These are phyloP conservation scores for Miscanthus sacchariflorus DNA, from an alignment of 202 grass and related monocot genomes.

Conservation along the genomic window DNA sequence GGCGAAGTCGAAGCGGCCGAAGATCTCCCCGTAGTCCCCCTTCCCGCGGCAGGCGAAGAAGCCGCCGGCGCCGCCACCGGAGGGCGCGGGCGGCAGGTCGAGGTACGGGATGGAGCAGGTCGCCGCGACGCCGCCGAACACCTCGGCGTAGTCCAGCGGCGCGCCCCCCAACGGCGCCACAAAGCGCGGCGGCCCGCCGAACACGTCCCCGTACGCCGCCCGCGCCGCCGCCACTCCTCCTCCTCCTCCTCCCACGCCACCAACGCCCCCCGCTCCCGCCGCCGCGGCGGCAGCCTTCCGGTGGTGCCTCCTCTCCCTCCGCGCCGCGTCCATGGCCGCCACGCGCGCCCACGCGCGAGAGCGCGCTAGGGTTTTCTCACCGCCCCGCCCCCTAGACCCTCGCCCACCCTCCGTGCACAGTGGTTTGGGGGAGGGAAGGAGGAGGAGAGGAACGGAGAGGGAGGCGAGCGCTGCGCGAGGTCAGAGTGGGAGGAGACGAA, in stretches of 20 bases:
- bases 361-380: background rate
- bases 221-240: background rate
- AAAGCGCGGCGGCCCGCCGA: slow-evolving; percentile 75
- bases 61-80: slow-evolving; percentile 1
- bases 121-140: slow-evolving; percentile 72
- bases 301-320: slow-evolving; percentile 60
- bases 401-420: background rate
- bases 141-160: slow-evolving; percentile 79
- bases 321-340: slow-evolving; percentile 50
- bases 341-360: background rate
- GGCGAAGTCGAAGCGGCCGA: slow-evolving; percentile 67
- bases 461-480: slow-evolving; percentile 9
- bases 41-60: slow-evolving; percentile 51
- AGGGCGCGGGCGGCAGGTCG: slow-evolving; percentile 62
- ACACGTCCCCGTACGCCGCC: slow-evolving; percentile 82
- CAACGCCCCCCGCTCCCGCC: background rate
- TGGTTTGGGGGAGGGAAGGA: slow-evolving; percentile 13
- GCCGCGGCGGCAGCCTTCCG: slow-evolving; percentile 34
- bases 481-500: background rate
- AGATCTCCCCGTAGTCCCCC: slow-evolving; percentile 89
- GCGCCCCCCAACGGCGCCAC: slow-evolving; percentile 57
- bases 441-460: background rate
- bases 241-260: background rate
- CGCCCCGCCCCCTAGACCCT: background rate
- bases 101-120: slow-evolving; percentile 94